phyloP scores from a whole-genome alignment of 2,329 filamentous ascomycete genomes.

The Phialophora expanda region DNA sequence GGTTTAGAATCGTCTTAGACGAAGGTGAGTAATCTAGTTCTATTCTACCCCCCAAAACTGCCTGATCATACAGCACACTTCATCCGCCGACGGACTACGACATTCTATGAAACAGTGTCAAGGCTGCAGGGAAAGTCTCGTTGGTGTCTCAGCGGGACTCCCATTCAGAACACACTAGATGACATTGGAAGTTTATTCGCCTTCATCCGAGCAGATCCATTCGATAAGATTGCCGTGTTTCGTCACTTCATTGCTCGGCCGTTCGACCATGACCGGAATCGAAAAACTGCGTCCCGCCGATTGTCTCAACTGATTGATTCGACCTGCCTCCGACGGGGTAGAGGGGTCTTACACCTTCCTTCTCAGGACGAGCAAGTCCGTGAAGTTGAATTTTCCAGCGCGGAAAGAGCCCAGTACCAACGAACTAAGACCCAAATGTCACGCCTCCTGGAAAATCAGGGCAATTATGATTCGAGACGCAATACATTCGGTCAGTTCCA shows the following conservation, averaged over 20 bases:
- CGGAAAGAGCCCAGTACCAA: constrained; percentile 38
- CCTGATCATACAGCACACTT: constrained; percentile 48
- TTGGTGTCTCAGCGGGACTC: constrained; percentile 62
- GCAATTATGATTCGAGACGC: constrained; percentile 44
- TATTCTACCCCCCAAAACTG: neutral
- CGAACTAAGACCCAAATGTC: constrained; percentile 48
- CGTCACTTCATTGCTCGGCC: constrained; percentile 53
- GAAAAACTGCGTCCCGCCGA: constrained; percentile 32
- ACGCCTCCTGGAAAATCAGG: constrained; percentile 46
- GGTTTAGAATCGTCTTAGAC: constrained; percentile 53
- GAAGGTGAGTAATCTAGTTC: constrained; percentile 43
- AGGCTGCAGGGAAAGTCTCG: constrained; percentile 52
- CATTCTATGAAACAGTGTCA: constrained; percentile 51
- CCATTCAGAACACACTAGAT: constrained; percentile 60
- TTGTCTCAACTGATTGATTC: constrained; percentile 45
- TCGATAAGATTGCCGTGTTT: constrained; percentile 51
- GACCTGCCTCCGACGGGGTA: constrained; percentile 35
- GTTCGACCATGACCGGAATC: constrained; percentile 43
- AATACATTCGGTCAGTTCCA: constrained; percentile 55
- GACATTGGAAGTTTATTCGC: constrained; percentile 59
- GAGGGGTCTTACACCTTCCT: constrained; percentile 38
- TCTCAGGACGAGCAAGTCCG: constrained; percentile 39
- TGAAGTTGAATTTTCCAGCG: constrained; percentile 44
- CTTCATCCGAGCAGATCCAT: constrained; percentile 54
- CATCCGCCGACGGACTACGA: constrained; percentile 57